Evolutionary conservation across 352 stramenopile genomes (phyloP).

Genomic region (Globisporangium rhizosaccharum): DNA sequence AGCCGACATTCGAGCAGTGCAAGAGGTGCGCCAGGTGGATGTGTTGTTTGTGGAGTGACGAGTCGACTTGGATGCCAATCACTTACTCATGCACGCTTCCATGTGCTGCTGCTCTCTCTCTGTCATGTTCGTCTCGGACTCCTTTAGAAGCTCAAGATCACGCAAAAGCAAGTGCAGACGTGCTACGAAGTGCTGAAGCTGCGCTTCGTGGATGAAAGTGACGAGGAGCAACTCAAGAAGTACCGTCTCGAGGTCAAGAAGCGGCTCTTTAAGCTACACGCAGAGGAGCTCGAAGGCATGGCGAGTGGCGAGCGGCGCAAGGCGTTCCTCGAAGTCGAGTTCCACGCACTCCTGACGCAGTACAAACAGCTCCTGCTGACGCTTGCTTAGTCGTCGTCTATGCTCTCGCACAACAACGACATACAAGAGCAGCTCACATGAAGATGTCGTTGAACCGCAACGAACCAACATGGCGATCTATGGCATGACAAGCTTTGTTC

Average conservation of each 20-base stretch:
- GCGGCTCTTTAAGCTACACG: slow-evolving; percentile 60
- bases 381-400: slow-evolving; percentile 17
- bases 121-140: background rate
- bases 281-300: slow-evolving; percentile 74
- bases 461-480: too few species aligned
- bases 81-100: background rate
- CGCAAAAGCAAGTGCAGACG: slow-evolving; percentile 65
- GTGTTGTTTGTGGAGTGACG: background rate
- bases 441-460: too few species aligned
- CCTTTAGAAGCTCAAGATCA: slow-evolving; percentile 63
- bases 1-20: slow-evolving; percentile 53
- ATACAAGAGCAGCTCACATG: background rate
- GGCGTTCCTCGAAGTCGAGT: slow-evolving; percentile 71
- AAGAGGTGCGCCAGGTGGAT: slow-evolving; percentile 29
- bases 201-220: slow-evolving; percentile 35
- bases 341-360: slow-evolving; percentile 36
- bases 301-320: slow-evolving; percentile 61
- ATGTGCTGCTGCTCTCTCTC: background rate
- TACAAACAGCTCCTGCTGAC: slow-evolving; percentile 33
- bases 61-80: background rate
- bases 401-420: background rate
- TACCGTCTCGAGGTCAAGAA: slow-evolving; percentile 82
- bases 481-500: too few species aligned
- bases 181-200: slow-evolving; percentile 80
- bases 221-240: slow-evolving; percentile 53